Evolutionary conservation across 1,284 basidiomycete species (phyloP).

Genomic region (Abortiporus biennis): DNA sequence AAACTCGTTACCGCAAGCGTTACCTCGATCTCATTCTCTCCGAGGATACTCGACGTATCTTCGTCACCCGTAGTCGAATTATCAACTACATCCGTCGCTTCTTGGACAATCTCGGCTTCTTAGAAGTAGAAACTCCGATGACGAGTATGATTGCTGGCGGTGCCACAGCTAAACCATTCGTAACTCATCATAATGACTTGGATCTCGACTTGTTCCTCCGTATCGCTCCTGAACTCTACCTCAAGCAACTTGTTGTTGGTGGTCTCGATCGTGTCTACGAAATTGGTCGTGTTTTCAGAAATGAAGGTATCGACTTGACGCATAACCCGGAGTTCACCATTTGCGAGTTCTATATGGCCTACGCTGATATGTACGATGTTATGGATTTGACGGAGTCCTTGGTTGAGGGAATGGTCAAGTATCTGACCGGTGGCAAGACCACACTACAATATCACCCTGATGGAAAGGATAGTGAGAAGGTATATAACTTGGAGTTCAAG

Average conservation of each 20-base stretch:
- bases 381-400: conserved; percentile 97
- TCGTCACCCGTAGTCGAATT: conserved; percentile 84
- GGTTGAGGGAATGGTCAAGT: conserved; percentile 90
- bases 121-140: conserved; percentile 99
- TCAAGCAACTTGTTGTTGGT: conserved; percentile 97
- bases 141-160: conserved; percentile 97
- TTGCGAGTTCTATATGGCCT: conserved; percentile 99
- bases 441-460: conserved; percentile 90
- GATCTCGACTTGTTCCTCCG: conserved; percentile 97
- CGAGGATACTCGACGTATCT: conserved; percentile 85
- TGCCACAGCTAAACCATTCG: conserved; percentile 97
- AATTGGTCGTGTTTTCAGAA: conserved; percentile 97
- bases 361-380: conserved; percentile 98
- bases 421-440: conserved; percentile 77
- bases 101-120: conserved; percentile 90
- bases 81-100: conserved; percentile 91
- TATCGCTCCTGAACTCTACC: conserved; percentile 95
- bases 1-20: conserved; percentile 97
- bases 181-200: conserved; percentile 99
- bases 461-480: conserved; percentile 74
- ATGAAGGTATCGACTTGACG: conserved; percentile 98
- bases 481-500: conserved; percentile 84
- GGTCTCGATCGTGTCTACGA: conserved; percentile 98
- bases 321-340: conserved; percentile 98
- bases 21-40: conserved; percentile 99